Percentiles rank a stretch among this genome's conserved stretches.
These are phyloP conservation scores for Pseudophaeomoniella oleicola DNA, from an alignment of 2,329 filamentous ascomycete genomes.

Conservation along the genomic window DNA sequence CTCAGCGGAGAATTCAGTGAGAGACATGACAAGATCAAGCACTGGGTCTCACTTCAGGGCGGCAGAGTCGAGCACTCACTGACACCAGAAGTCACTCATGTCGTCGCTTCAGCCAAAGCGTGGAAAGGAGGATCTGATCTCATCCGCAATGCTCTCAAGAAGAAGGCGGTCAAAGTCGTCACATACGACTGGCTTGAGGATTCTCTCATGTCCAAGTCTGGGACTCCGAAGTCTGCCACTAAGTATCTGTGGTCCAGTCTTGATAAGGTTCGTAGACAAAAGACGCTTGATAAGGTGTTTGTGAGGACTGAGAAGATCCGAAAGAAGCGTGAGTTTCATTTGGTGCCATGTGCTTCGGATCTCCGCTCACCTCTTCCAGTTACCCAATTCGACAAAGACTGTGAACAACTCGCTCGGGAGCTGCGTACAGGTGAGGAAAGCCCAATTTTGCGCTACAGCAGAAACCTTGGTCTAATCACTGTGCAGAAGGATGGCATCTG, in stretches of 20 bases:
- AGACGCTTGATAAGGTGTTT: constrained; percentile 21
- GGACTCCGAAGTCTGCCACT: constrained; percentile 18
- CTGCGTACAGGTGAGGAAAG: background rate
- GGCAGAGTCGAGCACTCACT: constrained; percentile 42
- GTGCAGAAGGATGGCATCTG: constrained; percentile 44
- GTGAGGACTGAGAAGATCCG: constrained; percentile 20
- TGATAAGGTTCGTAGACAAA: constrained; percentile 8
- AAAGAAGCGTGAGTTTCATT: constrained; percentile 13
- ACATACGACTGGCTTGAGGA: constrained; percentile 33
- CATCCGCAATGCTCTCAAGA: constrained; percentile 26
- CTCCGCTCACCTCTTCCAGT: background rate
- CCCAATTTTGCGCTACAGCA: background rate
- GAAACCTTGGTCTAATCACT: background rate
- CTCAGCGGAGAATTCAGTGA: constrained; percentile 43
- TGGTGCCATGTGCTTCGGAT: background rate
- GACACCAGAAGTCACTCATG: constrained; percentile 49
- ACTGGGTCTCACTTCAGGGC: constrained; percentile 51
- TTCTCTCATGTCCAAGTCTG: constrained; percentile 19
- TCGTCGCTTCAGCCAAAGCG: constrained; percentile 51
- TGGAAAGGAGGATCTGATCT: constrained; percentile 27
- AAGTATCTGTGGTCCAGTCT: constrained; percentile 13
- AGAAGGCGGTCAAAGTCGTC: constrained; percentile 27
- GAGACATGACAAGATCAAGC: constrained; percentile 41
- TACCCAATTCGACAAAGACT: background rate
- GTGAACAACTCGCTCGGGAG: background rate